These are phyloP conservation scores for Coelomomyces lativittatus DNA, from an alignment of 371 early-diverging fungal genomes.

Conservation along the genomic window DNA sequence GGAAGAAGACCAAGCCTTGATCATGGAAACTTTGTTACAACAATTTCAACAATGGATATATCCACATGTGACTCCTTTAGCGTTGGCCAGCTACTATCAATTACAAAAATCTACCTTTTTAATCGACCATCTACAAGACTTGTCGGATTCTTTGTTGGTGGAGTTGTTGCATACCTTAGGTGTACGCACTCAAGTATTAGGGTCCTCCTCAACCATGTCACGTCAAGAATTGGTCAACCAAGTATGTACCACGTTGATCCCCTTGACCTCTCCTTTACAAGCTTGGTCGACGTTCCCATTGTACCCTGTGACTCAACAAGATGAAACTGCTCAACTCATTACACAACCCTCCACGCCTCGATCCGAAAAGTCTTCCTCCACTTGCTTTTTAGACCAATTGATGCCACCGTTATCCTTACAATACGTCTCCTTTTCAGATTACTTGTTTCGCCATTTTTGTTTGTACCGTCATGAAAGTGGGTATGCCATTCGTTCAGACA, in stretches of 20 bases:
- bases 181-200: no score
- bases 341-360: constrained; percentile 48
- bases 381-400: not conserved
- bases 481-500: constrained; percentile 65
- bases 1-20: constrained; percentile 39
- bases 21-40: constrained; percentile 37
- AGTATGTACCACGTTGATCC: not conserved
- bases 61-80: constrained; percentile 12
- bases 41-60: constrained; percentile 35
- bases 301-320: not conserved
- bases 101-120: no score
- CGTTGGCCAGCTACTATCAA: no score
- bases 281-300: not conserved
- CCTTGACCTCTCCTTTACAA: not conserved
- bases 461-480: constrained; percentile 60
- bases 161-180: no score
- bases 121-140: no score
- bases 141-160: no score
- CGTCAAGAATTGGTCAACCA: no score
- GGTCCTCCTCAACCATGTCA: no score
- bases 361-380: constrained; percentile 58
- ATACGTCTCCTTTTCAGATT: constrained; percentile 76
- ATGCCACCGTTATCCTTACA: constrained; percentile 52
- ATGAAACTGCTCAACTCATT: constrained; percentile 33
- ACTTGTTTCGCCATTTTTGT: constrained; percentile 64